Percentiles rank a stretch among this genome's conserved stretches.
These are phyloP conservation scores for Petunia hybrid DNA, from an alignment of 305 asterid genomes.

Conservation along the genomic window DNA sequence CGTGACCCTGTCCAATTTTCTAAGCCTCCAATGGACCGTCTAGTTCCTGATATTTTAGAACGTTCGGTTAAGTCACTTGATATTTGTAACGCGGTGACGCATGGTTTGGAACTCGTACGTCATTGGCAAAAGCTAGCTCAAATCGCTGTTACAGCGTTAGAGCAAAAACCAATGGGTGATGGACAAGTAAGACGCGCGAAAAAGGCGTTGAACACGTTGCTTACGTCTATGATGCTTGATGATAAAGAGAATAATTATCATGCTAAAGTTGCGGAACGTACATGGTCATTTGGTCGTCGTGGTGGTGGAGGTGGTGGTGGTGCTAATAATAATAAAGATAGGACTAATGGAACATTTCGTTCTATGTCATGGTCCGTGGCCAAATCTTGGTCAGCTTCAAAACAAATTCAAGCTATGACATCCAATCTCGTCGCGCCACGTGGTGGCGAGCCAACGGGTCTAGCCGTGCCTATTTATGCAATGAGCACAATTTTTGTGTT, in stretches of 20 bases:
- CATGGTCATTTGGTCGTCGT: conserved; percentile 77
- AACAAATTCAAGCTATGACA: conserved; percentile 74
- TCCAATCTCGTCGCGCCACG: conserved; percentile 73
- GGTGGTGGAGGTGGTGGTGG: conserved; percentile 37
- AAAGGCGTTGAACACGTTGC: conserved; percentile 62
- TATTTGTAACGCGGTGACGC: conserved; percentile 76
- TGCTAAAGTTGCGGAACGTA: conserved; percentile 66
- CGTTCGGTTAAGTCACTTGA: conserved; percentile 79
- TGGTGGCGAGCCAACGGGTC: conserved; percentile 65
- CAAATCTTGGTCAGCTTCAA: conserved; percentile 83
- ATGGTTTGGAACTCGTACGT: conserved; percentile 70
- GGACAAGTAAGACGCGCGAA: conserved; percentile 81
- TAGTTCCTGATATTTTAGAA: conserved; percentile 72
- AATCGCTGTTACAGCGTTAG: conserved; percentile 64
- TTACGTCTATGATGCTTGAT: conserved; percentile 67
- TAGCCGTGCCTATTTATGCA: conserved; percentile 65
- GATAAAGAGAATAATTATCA: conserved; percentile 59
- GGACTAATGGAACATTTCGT: conserved; percentile 53
- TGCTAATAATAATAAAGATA: conserved; percentile 41
- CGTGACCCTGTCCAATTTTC: conserved; percentile 68
- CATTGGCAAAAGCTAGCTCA: conserved; percentile 80
- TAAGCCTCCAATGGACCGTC: conserved; percentile 76
- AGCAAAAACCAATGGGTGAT: conserved; percentile 67
- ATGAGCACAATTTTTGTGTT: conserved; percentile 71
- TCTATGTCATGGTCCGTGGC: conserved; percentile 73